These are phyloP conservation scores for Camellia sinensis DNA, from an alignment of 148 eudicot species.

Conservation along the genomic window DNA sequence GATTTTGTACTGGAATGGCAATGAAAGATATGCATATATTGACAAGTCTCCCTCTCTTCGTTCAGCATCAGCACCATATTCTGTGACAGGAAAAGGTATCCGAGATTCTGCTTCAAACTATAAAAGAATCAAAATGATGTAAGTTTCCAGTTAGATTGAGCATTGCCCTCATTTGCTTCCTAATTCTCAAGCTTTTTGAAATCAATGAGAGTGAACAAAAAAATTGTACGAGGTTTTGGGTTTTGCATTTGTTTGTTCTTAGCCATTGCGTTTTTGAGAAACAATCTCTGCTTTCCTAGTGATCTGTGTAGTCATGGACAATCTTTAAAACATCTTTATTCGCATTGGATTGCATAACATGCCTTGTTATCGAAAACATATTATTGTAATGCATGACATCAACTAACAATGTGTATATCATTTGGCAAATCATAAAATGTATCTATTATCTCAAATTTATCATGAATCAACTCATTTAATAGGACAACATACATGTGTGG, in stretches of 20 bases:
- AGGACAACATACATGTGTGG: too few relatives aligned
- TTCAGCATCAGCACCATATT: constrained; percentile 73
- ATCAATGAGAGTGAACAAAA: not conserved
- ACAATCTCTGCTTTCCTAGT: too few relatives aligned
- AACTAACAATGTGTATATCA: too few relatives aligned
- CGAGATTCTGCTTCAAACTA: constrained; percentile 50
- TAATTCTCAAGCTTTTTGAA: not conserved
- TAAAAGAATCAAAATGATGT: constrained; percentile 66
- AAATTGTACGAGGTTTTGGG: constrained; percentile 6
- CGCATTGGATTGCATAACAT: too few relatives aligned
- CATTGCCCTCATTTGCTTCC: not conserved
- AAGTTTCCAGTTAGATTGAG: constrained; percentile 19
- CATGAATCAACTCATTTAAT: too few relatives aligned
- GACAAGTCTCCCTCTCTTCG: constrained; percentile 86
- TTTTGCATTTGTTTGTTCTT: not conserved
- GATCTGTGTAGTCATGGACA: too few relatives aligned
- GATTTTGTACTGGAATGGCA: constrained; percentile 80
- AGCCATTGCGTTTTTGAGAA: not conserved
- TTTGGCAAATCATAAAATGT: too few relatives aligned
- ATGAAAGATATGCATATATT: constrained; percentile 67
- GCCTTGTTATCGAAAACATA: too few relatives aligned
- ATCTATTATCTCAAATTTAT: too few relatives aligned
- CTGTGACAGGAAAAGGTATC: constrained; percentile 72
- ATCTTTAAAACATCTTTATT: too few relatives aligned
- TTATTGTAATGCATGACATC: too few relatives aligned